A percentile compares a stretch with the other conserved stretches of the same genome.
phyloP scores from a whole-genome alignment of 495 filamentous ascomycete genomes.

The Chlorociboria aeruginascens region DNA sequence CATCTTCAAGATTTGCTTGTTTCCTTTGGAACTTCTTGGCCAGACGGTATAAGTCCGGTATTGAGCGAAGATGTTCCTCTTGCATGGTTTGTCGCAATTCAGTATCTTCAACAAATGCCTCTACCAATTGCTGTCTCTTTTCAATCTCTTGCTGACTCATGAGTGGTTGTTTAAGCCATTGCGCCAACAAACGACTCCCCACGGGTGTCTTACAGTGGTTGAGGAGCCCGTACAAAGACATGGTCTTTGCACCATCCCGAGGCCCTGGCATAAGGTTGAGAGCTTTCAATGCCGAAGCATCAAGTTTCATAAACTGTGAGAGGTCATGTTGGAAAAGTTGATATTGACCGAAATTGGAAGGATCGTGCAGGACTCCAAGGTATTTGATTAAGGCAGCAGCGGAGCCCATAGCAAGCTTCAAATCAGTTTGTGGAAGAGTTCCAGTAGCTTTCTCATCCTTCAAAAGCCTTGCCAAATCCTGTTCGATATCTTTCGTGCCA shows the following conservation, averaged over 20 bases:
- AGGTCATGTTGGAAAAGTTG: slow-evolving; percentile 96
- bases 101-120: slow-evolving; percentile 88
- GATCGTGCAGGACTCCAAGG: slow-evolving; percentile 77
- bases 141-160: slow-evolving; percentile 89
- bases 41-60: slow-evolving; percentile 88
- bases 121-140: slow-evolving; percentile 84
- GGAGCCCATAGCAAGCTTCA: slow-evolving; percentile 94
- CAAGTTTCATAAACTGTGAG: slow-evolving; percentile 96
- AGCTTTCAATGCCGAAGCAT: slow-evolving; percentile 86
- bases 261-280: slow-evolving; percentile 96
- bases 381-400: slow-evolving; percentile 93
- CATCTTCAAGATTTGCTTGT: slow-evolving; percentile 85
- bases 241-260: slow-evolving; percentile 89
- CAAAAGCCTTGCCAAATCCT: slow-evolving; percentile 77
- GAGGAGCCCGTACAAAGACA: slow-evolving; percentile 87
- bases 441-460: slow-evolving; percentile 71
- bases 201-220: slow-evolving; percentile 98
- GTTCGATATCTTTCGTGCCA: slow-evolving; percentile 86
- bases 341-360: slow-evolving; percentile 92
- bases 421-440: slow-evolving; percentile 77
- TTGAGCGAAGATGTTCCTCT: slow-evolving; percentile 87
- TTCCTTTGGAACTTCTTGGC: slow-evolving; percentile 90
- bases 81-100: slow-evolving; percentile 95
- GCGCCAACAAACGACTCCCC: slow-evolving; percentile 78
- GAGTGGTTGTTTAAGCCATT: slow-evolving; percentile 96